phyloP scores from a whole-genome alignment of 148 eudicot genomes.

The Camellia lanceoleosa region DNA sequence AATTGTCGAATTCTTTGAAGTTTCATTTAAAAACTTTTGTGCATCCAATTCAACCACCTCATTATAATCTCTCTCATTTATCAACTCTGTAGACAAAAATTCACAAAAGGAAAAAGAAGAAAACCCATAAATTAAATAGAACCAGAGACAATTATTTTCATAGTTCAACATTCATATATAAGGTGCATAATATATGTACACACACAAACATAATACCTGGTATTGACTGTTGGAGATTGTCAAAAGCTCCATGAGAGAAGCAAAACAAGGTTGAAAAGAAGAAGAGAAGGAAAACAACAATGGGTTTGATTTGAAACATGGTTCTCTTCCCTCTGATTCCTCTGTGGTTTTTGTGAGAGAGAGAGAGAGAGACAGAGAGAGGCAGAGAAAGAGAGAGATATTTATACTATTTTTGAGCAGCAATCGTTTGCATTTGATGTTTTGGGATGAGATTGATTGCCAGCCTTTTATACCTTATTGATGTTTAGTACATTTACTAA shows the following conservation, averaged over 20 bases:
- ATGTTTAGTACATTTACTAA: background rate
- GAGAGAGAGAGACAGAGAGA: background rate
- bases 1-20: constrained; percentile 7
- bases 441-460: background rate
- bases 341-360: background rate
- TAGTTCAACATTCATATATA: background rate
- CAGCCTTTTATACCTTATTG: background rate
- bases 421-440: background rate
- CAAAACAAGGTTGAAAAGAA: background rate
- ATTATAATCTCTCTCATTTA: background rate
- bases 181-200: background rate
- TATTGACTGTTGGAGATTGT: constrained; percentile 1
- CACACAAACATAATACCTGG: background rate
- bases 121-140: background rate
- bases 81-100: background rate
- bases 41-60: background rate
- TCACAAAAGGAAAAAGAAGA: background rate
- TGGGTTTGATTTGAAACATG: background rate
- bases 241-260: constrained; percentile 9
- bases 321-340: background rate
- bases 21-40: constrained; percentile 16
- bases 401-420: constrained; percentile 9
- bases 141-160: background rate
- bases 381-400: background rate
- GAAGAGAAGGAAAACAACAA: background rate